These are phyloP conservation scores for Phaeosphaeriaceae sp. DNA, from an alignment of 2,329 filamentous ascomycete species.

Conservation along the genomic window DNA sequence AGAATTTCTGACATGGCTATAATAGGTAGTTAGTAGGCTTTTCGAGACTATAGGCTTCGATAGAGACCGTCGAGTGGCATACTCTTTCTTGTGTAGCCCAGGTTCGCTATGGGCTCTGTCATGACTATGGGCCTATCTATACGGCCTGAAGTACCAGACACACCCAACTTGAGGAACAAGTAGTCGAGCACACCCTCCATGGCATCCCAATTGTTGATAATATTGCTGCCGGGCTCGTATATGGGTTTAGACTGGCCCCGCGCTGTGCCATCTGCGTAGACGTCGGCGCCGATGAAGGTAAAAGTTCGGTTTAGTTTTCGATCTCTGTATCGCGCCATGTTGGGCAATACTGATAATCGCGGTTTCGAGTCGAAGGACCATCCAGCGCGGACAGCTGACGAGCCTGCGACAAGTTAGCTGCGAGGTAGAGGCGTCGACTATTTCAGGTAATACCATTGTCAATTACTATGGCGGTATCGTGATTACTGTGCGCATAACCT, in stretches of 20 bases:
- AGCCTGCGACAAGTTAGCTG: slow-evolving; percentile 63
- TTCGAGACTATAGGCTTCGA: too few species aligned
- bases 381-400: slow-evolving; percentile 85
- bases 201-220: slow-evolving; percentile 97
- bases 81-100: slow-evolving; percentile 89
- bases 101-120: slow-evolving; percentile 92
- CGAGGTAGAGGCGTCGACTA: slow-evolving; percentile 1
- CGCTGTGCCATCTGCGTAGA: slow-evolving; percentile 92
- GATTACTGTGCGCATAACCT: slow-evolving; percentile 71
- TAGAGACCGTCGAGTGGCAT: too few species aligned
- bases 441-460: slow-evolving; percentile 76
- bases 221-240: slow-evolving; percentile 87
- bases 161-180: slow-evolving; percentile 88
- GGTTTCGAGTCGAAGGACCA: slow-evolving; percentile 94
- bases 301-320: slow-evolving; percentile 91
- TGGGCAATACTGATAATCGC: slow-evolving; percentile 79
- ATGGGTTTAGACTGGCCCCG: slow-evolving; percentile 87
- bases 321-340: slow-evolving; percentile 94
- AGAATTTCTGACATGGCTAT: slow-evolving; percentile 95
- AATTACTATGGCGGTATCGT: slow-evolving; percentile 83
- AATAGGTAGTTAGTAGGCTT: slow-evolving; percentile 25
- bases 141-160: slow-evolving; percentile 75
- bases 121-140: slow-evolving; percentile 90
- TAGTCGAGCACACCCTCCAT: slow-evolving; percentile 96
- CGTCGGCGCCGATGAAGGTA: slow-evolving; percentile 89